A percentile compares a stretch with the other conserved stretches of the same genome.
Evolutionary conservation across 202 grass and related monocot genomes (phyloP).

Genomic region (Bolboschoenoplectus hybrid): DNA sequence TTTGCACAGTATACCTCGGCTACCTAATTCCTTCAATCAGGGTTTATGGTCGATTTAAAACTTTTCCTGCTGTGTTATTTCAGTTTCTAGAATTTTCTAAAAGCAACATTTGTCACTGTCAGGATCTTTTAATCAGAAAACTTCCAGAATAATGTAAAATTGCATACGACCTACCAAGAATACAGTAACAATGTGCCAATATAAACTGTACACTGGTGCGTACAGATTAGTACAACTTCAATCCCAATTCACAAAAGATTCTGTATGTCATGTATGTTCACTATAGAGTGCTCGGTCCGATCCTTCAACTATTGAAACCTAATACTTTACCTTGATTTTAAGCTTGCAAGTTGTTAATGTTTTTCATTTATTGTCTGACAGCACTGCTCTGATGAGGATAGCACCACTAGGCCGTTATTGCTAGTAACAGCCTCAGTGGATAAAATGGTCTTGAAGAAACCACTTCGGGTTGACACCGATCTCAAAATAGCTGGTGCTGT

Average conservation of each 20-base stretch:
- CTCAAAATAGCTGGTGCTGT: conserved; percentile 82
- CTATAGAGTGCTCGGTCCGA: not conserved
- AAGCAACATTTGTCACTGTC: not conserved
- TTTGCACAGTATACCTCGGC: not conserved
- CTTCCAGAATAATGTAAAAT: not conserved
- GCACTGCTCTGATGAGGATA: conserved; percentile 92
- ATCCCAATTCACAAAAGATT: not conserved
- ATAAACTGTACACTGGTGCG: not conserved
- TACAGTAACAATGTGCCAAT: not conserved
- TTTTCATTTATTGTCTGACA: conserved; percentile 38
- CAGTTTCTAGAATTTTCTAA: not conserved
- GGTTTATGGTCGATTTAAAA: not conserved
- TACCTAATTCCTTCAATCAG: not conserved
- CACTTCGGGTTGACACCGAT: conserved; percentile 72
- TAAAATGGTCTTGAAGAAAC: conserved; percentile 89
- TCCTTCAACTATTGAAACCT: not conserved
- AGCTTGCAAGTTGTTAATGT: not conserved
- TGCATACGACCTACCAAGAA: not conserved
- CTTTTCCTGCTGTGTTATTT: no score
- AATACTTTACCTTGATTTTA: not conserved
- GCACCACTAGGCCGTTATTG: conserved; percentile 88
- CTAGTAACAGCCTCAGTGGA: conserved; percentile 91
- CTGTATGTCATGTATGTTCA: not conserved
- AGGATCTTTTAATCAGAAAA: not conserved
- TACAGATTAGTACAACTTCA: conserved; percentile 17